Evolutionary conservation across 1,139 yeast genomes (phyloP).

Genomic region (Candida buenavistaensis): DNA sequence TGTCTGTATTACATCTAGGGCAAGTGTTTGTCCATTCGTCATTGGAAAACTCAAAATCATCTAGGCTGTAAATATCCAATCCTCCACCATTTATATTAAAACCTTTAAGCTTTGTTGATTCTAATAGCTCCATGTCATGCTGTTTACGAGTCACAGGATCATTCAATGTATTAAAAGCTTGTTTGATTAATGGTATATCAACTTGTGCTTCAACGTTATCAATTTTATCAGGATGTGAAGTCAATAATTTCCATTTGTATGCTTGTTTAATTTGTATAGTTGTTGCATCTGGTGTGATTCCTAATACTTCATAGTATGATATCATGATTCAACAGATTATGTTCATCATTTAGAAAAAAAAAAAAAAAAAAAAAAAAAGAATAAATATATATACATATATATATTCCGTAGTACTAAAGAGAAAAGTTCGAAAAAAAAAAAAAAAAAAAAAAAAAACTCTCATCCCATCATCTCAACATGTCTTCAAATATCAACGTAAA

Average conservation of each 20-base stretch:
- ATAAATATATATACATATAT: too few relatives aligned
- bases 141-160: constrained; percentile 36
- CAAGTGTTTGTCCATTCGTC: constrained; percentile 55
- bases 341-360: too few relatives aligned
- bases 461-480: constrained; percentile 3
- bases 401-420: too few relatives aligned
- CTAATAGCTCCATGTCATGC: constrained; percentile 50
- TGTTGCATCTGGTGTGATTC: constrained; percentile 24
- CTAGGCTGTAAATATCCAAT: constrained; percentile 62
- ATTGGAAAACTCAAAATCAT: constrained; percentile 50
- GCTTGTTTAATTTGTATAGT: constrained; percentile 53
- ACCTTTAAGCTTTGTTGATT: constrained; percentile 46
- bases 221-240: constrained; percentile 76
- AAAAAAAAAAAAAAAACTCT: constrained; percentile 6
- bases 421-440: not conserved
- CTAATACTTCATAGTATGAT: constrained; percentile 55
- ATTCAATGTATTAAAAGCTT: constrained; percentile 58
- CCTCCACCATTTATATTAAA: constrained; percentile 61
- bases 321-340: constrained; percentile 8
- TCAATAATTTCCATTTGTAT: constrained; percentile 58
- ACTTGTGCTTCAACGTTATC: constrained; percentile 12
- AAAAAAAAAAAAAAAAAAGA: too few relatives aligned
- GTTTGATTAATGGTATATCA: constrained; percentile 46
- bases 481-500: constrained; percentile 9
- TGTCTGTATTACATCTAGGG: constrained; percentile 64